Evolutionary conservation across 2,329 filamentous ascomycete species (phyloP), one percentile per base, ranked within the genome.

Genomic region (Leptodontidium sp.): DNA sequence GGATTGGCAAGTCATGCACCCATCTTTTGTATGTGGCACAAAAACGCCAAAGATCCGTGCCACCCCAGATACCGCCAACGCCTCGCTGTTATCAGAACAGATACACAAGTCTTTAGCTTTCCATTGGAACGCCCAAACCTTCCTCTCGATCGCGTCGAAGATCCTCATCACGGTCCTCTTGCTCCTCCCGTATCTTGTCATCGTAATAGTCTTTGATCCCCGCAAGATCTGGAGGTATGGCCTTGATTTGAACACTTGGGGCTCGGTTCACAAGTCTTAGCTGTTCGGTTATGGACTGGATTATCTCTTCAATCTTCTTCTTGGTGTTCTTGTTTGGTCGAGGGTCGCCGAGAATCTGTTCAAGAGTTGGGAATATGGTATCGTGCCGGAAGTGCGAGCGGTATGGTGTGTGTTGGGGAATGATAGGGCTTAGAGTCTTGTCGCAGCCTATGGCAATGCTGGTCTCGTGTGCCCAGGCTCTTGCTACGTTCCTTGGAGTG

Each of bases 391-490:
- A 99, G 71, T 97, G 94, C 71, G 93, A 90, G 68, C 94, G 89
- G 84, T 95, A 97, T 0, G 94, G 93, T 8, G 95, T 89, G 75
- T 97, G 90, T 45, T 87, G 82, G 0, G 96, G 95, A 35, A 98
- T 90, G 14, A 88, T 86, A 21, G 91, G 87, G 78, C 85, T 83
- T 71, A 98, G 90, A 67, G 88, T 87, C 71, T 91, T 85, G 69
- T 91, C 86, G 67, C 89, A 90, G 73, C 90, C 90, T 71, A 97
- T 92, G 69, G 93, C 93, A 74, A 98, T 93, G 70, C 92, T 92
- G 14, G 96, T 99, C 82, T 99, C 96, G 81, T 97, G 95, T 29
- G 94, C 93, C 96, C 96, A 99, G 38, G 95, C 94, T 65, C 96
- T 91, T 52, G 96, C 96, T 7, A 99, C 96, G 77, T 99, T 99